Conservation (phyloP, 2,329 filamentous ascomycete species). For the Acarospora socialis region DNA sequence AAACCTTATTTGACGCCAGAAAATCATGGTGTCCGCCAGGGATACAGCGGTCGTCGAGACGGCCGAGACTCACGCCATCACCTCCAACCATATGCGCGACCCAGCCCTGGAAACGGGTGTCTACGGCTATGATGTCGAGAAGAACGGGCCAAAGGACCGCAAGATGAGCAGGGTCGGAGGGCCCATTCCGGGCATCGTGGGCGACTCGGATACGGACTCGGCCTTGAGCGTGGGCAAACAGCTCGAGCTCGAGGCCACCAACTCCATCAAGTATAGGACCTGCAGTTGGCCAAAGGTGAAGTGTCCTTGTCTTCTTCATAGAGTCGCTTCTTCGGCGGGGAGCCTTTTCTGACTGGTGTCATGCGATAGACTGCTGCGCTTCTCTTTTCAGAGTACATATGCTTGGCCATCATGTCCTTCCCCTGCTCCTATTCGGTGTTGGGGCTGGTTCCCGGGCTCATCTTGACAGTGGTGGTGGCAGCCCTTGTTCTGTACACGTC, state of each 20-base stretch:
- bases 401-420: constrained; percentile 86
- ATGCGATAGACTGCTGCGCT: constrained; percentile 59
- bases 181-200: constrained; percentile 4
- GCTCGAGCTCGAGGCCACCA: constrained; percentile 59
- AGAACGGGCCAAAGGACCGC: constrained; percentile 17
- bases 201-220: constrained; percentile 25
- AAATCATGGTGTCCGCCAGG: constrained; percentile 3
- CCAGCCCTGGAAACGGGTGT: constrained; percentile 15
- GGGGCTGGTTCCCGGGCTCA: constrained; percentile 73
- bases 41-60: too few species aligned
- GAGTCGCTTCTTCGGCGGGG: background rate
- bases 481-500: constrained; percentile 72
- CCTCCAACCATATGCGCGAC: constrained; percentile 11
- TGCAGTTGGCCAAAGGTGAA: constrained; percentile 80
- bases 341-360: constrained; percentile 5
- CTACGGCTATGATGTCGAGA: constrained; percentile 21
- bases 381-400: constrained; percentile 92
- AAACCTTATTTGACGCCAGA: constrained; percentile 3
- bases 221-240: constrained; percentile 45
- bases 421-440: constrained; percentile 84
- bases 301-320: constrained; percentile 1
- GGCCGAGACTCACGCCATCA: constrained; percentile 7
- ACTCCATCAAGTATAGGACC: constrained; percentile 79
- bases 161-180: constrained; percentile 29
- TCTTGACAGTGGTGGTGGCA: constrained; percentile 67